Base-by-base conservation (phyloP, 164 flowering plant species). In the Cinnamomum micranthum region DNA sequence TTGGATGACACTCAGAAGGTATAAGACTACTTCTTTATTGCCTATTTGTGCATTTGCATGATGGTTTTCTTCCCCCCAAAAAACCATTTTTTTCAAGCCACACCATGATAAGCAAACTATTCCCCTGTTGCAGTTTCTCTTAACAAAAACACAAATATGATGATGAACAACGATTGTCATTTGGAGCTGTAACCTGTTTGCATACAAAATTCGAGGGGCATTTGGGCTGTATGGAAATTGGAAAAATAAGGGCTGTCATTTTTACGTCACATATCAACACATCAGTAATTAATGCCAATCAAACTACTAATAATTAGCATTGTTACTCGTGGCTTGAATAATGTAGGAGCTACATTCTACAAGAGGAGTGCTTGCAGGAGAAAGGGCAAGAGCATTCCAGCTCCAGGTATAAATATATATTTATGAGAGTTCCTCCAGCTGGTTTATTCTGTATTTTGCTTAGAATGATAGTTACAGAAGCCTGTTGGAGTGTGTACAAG, bases 1-100 rank as follows among this genome's bases (percentile, higher is more conserved):
- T 81, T 95, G 78, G 97, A 95, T 71, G 99, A 95, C 73, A 93
- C 97, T 2, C 98, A 95, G 74, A 95, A 95, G 98, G 99, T 95
- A 67, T 19, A 17, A 13, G 47, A 67, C 28, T 28, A 13, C 9
- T 17, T 5, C 28, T 67, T 67, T 67, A 13, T 67, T 67, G 33
- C 19, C 28, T 23, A 65, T 41, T 41, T 41, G 4, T 41, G 11
- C 47, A 41, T 55, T 55, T 17, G n/a, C 13, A 5, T 55, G n/a
- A 15, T 55, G 17, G n/a, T 19, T 55, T 3, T 55, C 60, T 14
- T 55, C n/a, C 60, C 60, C 60, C n/a, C 2, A 2, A 20, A 55
- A 55, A 55, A 55, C 2, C n/a, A 55, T 55, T 55, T 41, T 20
- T 55, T 6, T 17, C 60, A 55, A 55, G 60, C n/a, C 20, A 55